phyloP scores from a whole-genome alignment of 2,329 filamentous ascomycete genomes.

The Aureobasidium sp. region DNA sequence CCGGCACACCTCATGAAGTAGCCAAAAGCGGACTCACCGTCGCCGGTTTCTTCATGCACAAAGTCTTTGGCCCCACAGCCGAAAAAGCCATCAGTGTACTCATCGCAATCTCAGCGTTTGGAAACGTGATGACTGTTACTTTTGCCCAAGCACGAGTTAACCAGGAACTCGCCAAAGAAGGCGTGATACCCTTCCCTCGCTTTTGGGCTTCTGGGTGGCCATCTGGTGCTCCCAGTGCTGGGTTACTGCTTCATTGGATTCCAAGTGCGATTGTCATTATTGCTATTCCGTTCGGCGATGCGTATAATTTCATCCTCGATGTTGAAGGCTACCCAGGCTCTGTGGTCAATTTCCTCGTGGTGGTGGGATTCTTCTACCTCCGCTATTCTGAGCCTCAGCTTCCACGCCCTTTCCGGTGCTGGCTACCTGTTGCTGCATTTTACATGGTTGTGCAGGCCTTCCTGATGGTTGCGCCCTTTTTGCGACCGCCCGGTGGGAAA shows the following conservation, averaged over 20 bases:
- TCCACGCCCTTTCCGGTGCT: constrained; percentile 17
- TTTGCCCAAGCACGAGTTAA: constrained; percentile 58
- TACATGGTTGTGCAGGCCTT: not conserved
- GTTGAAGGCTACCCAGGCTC: constrained; percentile 61
- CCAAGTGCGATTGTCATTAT: constrained; percentile 58
- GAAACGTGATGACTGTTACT: constrained; percentile 65
- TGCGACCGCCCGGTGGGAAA: not conserved
- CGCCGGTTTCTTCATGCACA: not conserved
- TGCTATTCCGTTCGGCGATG: constrained; percentile 51
- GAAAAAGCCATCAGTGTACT: constrained; percentile 51
- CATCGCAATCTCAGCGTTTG: constrained; percentile 58
- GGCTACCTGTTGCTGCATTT: not conserved
- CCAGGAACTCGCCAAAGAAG: constrained; percentile 63
- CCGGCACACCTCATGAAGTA: constrained; percentile 62
- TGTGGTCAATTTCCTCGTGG: constrained; percentile 49
- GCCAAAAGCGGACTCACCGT: constrained; percentile 43
- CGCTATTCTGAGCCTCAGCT: constrained; percentile 48
- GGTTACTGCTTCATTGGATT: constrained; percentile 59
- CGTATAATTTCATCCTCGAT: constrained; percentile 66
- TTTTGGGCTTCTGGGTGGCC: constrained; percentile 40
- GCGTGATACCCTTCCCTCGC: constrained; percentile 56
- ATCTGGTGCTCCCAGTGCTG: not conserved
- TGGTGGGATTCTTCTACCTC: constrained; percentile 51
- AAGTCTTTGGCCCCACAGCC: constrained; percentile 52
- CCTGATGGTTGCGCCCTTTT: not conserved